These are phyloP conservation scores for Cordyceps militaris DNA, from an alignment of 2,329 filamentous ascomycete genomes.

Conservation along the genomic window DNA sequence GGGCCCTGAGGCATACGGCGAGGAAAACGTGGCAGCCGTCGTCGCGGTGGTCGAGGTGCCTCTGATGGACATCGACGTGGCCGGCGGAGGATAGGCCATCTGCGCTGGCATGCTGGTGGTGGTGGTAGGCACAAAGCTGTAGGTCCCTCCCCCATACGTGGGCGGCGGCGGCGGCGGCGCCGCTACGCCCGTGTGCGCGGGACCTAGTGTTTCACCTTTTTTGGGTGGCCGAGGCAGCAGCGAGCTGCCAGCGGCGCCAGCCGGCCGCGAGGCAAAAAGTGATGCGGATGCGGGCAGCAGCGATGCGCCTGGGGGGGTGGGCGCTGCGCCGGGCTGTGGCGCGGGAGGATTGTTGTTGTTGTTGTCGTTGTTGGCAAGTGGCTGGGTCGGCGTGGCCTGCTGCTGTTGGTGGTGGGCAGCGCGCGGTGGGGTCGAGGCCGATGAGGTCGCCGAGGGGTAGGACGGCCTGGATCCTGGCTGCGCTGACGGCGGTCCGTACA, in stretches of 20 bases:
- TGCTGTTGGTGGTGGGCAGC: conserved; percentile 20
- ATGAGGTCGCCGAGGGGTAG: neutral
- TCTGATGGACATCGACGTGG: conserved; percentile 13
- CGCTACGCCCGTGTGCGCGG: conserved; percentile 26
- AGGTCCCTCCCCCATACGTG: too few species aligned
- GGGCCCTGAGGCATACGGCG: conserved; percentile 4
- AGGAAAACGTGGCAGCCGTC: neutral
- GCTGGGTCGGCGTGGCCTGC: conserved; percentile 26
- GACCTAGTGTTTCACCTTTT: conserved; percentile 34
- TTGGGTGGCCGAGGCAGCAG: conserved; percentile 45
- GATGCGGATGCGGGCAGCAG: too few species aligned
- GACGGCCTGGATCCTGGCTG: conserved; percentile 35
- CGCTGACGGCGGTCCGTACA: conserved; percentile 26
- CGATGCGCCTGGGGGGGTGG: conserved; percentile 24
- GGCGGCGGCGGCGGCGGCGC: neutral
- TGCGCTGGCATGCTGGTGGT: conserved; percentile 39
- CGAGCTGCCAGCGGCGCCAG: neutral
- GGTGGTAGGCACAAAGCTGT: too few species aligned
- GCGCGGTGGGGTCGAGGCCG: neutral
- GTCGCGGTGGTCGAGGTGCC: conserved; percentile 30
- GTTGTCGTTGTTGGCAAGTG: conserved; percentile 36
- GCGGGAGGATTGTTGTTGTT: conserved; percentile 44
- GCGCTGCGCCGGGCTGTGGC: conserved; percentile 52
- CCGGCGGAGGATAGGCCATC: neutral
- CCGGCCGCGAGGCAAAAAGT: too few species aligned